A percentile compares a stretch with the other conserved stretches of the same genome.
Evolutionary conservation across 1,139 yeast species (phyloP).

Genomic region (Yamadazyma atmosphaerica): DNA sequence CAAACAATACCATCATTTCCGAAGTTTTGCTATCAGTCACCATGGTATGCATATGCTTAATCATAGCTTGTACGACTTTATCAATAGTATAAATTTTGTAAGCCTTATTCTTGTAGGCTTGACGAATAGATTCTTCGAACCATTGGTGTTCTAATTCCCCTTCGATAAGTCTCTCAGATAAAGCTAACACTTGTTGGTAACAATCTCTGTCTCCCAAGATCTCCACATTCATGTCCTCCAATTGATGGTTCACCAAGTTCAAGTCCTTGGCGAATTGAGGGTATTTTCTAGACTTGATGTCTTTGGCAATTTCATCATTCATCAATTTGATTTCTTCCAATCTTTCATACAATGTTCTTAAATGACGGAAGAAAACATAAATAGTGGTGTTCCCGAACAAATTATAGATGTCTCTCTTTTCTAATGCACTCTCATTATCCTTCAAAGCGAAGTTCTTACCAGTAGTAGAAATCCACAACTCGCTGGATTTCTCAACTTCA

Average conservation of each 20-base stretch:
- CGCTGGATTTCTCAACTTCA: constrained; percentile 60
- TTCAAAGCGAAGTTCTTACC: constrained; percentile 33
- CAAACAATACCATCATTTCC: constrained; percentile 79
- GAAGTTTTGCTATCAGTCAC: constrained; percentile 81
- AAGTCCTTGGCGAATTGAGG: constrained; percentile 90
- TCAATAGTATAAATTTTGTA: constrained; percentile 91
- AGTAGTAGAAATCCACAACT: constrained; percentile 61
- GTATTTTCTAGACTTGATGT: constrained; percentile 60
- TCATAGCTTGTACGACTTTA: constrained; percentile 86
- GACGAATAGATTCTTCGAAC: constrained; percentile 94
- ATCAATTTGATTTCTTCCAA: constrained; percentile 70
- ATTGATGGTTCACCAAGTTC: constrained; percentile 76
- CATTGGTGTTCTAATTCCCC: constrained; percentile 93
- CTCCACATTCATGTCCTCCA: constrained; percentile 76
- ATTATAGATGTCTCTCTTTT: constrained; percentile 56
- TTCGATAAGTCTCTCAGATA: constrained; percentile 78
- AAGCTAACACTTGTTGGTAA: constrained; percentile 70
- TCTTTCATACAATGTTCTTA: constrained; percentile 80
- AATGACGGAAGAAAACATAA: constrained; percentile 85
- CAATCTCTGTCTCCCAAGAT: constrained; percentile 69
- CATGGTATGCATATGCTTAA: constrained; percentile 82
- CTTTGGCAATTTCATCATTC: constrained; percentile 68
- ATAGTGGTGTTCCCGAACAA: constrained; percentile 89
- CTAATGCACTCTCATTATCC: constrained; percentile 23
- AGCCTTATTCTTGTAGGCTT: constrained; percentile 91